Base-by-base conservation (phyloP, 257 asterid species). In the Orobanche coerulescens region DNA sequence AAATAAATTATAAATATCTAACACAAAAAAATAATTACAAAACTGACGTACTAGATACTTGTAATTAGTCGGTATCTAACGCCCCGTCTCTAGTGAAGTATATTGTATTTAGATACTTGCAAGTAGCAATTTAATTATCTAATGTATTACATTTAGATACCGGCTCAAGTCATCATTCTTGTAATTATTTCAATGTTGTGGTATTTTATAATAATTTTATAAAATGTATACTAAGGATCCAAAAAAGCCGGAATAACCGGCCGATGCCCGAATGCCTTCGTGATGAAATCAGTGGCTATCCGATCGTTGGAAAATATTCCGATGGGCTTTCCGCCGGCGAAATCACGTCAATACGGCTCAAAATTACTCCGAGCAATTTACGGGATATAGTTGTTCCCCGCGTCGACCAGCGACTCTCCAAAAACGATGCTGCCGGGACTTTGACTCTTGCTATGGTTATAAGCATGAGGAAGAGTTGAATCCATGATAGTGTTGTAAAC, bases 341-440 rank as follows among this genome's bases (percentile, higher is more conserved):
- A 85, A 49, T 91, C 98, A 0, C 96, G 89, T 0, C 95, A 96
- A 34, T 88, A 91, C 0, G 96, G 98, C 70, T 44, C 39, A 70
- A 91, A 91, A 63, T 91, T 77, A 78, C 98, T 91, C 58, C 82
- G 79, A 5, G 81, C 90, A 4, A 81, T 65, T 2, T 96, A 88
- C 16, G 80, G 66, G 46, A 88, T 71, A 56, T 74, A 75, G 65
- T 91, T 91, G 74, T 91, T 91, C 0, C 98, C 98, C 0, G 98
- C 76, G 64, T 91, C 98, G 0, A 91, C 98, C 0, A 96, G 76
- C 0, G 98, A 91, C 78, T 91, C 98, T 0, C 96, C 98, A 16
- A 91, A 91, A 10, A 84, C 95, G 25, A 91, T 72, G 14, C 64
- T 1, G 95, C 87, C 1, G 96, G 84, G 53, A 90, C 78, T 39